Percentiles rank a stretch among this genome's conserved stretches.
phyloP scores from a whole-genome alignment of 495 filamentous ascomycete genomes.

The Talaromyces thailandensis region DNA sequence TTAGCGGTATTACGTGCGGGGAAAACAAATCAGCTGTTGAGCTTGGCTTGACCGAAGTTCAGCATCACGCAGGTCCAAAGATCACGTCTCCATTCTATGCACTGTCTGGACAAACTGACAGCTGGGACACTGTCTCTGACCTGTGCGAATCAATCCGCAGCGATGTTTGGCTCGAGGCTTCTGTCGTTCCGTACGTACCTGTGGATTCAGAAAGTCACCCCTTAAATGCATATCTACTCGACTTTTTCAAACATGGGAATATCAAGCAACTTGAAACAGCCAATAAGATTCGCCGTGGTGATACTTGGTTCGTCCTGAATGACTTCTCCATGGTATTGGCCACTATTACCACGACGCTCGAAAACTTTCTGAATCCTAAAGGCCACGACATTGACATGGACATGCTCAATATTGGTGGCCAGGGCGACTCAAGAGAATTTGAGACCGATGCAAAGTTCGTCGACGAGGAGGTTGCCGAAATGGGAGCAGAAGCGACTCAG shows the following conservation, averaged over 20 bases:
- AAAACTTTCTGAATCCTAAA: slow-evolving; percentile 18
- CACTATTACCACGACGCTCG: slow-evolving; percentile 51
- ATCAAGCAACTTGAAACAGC: slow-evolving; percentile 40
- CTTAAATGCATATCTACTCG: slow-evolving; percentile 63
- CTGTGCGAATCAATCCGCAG: slow-evolving; percentile 52
- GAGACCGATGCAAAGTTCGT: slow-evolving; percentile 5
- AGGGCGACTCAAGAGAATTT: slow-evolving; percentile 10
- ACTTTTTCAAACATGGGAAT: slow-evolving; percentile 68
- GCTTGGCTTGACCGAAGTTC: slow-evolving; percentile 7
- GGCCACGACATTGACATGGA: slow-evolving; percentile 11
- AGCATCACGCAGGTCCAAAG: slow-evolving; percentile 15
- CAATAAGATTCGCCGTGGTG: slow-evolving; percentile 51
- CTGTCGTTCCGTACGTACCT: slow-evolving; percentile 57
- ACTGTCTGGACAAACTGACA: slow-evolving; percentile 56
- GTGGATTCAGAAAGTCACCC: slow-evolving; percentile 41
- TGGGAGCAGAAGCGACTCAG: not conserved
- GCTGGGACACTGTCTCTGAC: slow-evolving; percentile 51
- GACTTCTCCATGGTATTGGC: slow-evolving; percentile 65
- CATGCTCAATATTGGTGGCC: slow-evolving; percentile 1
- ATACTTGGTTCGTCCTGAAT: slow-evolving; percentile 59
- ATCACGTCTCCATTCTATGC: slow-evolving; percentile 61
- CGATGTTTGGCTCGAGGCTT: slow-evolving; percentile 63
- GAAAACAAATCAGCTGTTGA: slow-evolving; percentile 11
- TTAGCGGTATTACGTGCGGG: slow-evolving; percentile 43
- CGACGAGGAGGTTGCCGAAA: slow-evolving; percentile 1